Evolutionary conservation across 306 rosid species (phyloP).

Genomic region (Prunus padus): DNA sequence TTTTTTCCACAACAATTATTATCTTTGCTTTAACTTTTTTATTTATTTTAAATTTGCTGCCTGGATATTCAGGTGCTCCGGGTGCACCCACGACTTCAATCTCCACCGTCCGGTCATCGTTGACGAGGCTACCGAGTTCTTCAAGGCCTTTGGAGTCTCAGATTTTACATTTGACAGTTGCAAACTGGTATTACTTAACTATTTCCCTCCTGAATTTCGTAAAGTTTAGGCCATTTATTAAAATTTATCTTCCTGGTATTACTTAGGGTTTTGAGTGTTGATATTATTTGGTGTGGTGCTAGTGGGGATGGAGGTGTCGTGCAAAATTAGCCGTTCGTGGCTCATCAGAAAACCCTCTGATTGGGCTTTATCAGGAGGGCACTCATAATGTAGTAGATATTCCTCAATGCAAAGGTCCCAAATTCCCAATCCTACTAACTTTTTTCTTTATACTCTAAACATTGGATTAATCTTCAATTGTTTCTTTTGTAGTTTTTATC

Average conservation of each 20-base stretch:
- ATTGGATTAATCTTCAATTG: background rate
- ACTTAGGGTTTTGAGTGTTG: background rate
- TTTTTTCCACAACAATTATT: background rate
- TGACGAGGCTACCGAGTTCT: slow-evolving; percentile 76
- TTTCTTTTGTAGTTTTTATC: background rate
- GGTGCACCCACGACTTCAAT: slow-evolving; percentile 81
- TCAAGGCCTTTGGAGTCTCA: slow-evolving; percentile 53
- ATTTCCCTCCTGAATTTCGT: slow-evolving; percentile 5
- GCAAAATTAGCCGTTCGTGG: slow-evolving; percentile 95
- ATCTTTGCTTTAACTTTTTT: background rate
- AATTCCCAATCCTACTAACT: slow-evolving; percentile 1
- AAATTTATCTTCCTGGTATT: background rate
- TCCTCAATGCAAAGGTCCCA: slow-evolving; percentile 77
- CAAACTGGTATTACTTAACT: slow-evolving; percentile 47
- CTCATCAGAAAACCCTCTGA: slow-evolving; percentile 54
- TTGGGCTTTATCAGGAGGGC: slow-evolving; percentile 89
- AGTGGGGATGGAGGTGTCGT: slow-evolving; percentile 99
- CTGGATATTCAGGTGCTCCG: slow-evolving; percentile 68
- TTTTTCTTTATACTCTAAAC: background rate
- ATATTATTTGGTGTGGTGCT: background rate
- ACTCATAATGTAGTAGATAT: slow-evolving; percentile 86
- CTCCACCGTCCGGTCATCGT: slow-evolving; percentile 79
- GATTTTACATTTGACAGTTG: slow-evolving; percentile 81
- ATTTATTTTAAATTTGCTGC: background rate
- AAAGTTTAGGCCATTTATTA: background rate